Evolutionary conservation across 73 alveolate genomes (phyloP).

Genomic region (Effrenium voratum): DNA sequence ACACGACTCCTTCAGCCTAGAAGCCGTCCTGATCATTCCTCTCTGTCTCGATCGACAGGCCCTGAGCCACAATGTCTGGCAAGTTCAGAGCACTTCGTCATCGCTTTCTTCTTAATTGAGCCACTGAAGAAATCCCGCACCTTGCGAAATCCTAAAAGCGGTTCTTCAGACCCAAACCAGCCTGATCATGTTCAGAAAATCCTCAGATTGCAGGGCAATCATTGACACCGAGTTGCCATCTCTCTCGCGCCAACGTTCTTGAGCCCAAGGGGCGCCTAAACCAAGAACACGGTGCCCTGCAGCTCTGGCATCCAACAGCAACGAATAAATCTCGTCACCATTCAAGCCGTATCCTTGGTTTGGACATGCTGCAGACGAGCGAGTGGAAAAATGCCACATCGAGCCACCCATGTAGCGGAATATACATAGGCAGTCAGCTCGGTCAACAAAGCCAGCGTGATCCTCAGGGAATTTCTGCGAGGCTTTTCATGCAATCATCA

Average conservation of each 20-base stretch:
- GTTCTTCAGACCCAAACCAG: background rate
- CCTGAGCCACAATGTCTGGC: slow-evolving; percentile 19
- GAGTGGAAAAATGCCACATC: background rate
- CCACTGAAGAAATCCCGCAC: too few species aligned
- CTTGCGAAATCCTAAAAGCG: background rate
- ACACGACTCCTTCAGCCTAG: background rate
- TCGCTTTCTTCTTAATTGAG: too few species aligned
- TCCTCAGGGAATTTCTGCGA: too few species aligned
- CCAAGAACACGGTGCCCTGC: slow-evolving; percentile 63
- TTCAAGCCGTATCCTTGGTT: slow-evolving; percentile 39
- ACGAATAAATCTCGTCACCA: slow-evolving; percentile 58
- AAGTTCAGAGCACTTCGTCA: too few species aligned
- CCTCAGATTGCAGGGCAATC: background rate
- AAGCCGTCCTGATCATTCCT: slow-evolving; percentile 54
- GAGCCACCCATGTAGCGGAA: slow-evolving; percentile 67
- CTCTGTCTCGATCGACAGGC: slow-evolving; percentile 63
- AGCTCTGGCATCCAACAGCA: slow-evolving; percentile 89
- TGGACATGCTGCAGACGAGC: background rate
- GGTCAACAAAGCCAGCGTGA: slow-evolving; percentile 50
- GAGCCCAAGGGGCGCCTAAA: background rate
- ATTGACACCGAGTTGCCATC: background rate
- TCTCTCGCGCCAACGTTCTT: background rate
- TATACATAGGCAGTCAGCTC: slow-evolving; percentile 49
- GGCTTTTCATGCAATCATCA: too few species aligned
- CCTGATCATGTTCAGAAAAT: slow-evolving; percentile 73